These are phyloP conservation scores for Barnettozyma wickerhamii DNA, from an alignment of 805 yeast species.

Conservation along the genomic window DNA sequence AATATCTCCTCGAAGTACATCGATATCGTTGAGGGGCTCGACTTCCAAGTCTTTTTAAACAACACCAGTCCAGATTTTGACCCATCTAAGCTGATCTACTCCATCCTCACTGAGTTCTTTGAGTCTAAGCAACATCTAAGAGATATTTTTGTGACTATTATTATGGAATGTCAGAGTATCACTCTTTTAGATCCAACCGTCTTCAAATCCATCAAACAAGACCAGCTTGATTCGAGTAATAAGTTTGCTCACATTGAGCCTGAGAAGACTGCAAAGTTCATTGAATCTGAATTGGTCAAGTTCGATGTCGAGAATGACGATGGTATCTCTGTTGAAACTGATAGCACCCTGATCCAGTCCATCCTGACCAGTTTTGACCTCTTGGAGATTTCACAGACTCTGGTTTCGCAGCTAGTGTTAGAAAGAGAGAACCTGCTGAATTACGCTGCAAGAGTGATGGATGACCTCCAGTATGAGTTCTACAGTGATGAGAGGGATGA, in stretches of 20 bases:
- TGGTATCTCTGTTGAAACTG: conserved; percentile 31
- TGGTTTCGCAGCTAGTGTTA: conserved; percentile 57
- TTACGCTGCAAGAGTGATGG: conserved; percentile 75
- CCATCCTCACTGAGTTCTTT: conserved; percentile 60
- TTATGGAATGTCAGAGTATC: conserved; percentile 65
- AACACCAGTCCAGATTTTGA: conserved; percentile 19
- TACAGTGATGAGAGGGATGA: conserved; percentile 44
- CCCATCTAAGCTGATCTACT: conserved; percentile 26
- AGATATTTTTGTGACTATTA: conserved; percentile 49
- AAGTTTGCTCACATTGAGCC: conserved; percentile 32
- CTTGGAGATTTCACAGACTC: conserved; percentile 29
- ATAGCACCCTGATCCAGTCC: conserved; percentile 26
- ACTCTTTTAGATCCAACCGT: conserved; percentile 75
- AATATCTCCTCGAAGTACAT: conserved; percentile 45
- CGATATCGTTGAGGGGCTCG: conserved; percentile 56
- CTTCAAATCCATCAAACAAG: conserved; percentile 59
- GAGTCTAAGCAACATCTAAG: conserved; percentile 72
- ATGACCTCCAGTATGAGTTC: conserved; percentile 58
- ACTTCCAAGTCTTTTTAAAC: conserved; percentile 48
- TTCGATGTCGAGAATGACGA: conserved; percentile 39
- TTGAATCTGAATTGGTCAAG: conserved; percentile 43
- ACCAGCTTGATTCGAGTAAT: conserved; percentile 30
- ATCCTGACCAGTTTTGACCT: conserved; percentile 32
- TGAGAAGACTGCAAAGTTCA: conserved; percentile 45
- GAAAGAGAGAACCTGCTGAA: conserved; percentile 67